Base-by-base conservation (phyloP, 345 rosid genomes). In the Heritiera littoralis region DNA sequence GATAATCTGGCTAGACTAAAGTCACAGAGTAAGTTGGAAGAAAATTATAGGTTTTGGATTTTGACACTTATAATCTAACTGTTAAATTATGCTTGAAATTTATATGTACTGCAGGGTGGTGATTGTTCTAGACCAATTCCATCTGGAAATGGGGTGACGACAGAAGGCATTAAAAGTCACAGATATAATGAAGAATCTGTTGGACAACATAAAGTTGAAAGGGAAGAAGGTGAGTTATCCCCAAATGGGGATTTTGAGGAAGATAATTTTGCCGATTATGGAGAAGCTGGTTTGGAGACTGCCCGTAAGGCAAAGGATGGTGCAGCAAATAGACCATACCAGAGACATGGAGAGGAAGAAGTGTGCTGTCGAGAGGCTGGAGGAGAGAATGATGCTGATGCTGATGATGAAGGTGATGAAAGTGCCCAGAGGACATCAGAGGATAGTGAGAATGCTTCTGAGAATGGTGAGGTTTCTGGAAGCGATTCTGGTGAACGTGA, bases 161-260 rank as follows among this genome's bases (percentile, higher is more conserved):
- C 85, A 52, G 90, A 89, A 76, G 89, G 82, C 66, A 68, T 78
- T 9, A 88, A 84, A 79, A 79, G 69, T 85, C 89, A 68, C 63
- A 91, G 88, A 85, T 88, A 81, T 77, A 88, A 78, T 52, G 89
- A 89, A 83, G 91, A 81, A 80, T 76, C 88, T 28, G 79, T 72
- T 55, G 86, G 80, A 49, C 89, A 88, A 76, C 78, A 87, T 52
- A 94, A 90, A 88, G 89, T 87, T 76, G 98, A 94, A 84, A 96
- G 98, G 86, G 99, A 96, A 79, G 99, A 96, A 83, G 99, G 99
- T 71, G 99, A 96, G 80, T 86, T 96, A 84, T 96, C 99, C 78
- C 99, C 99, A 66, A 91, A 87, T 80, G 98, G 93, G 58, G 97
- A 93, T 80, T 94, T 89, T 77, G 97, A 92, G 87, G 98, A 93